Evolutionary conservation across 2,329 filamentous ascomycete genomes (phyloP).

Genomic region (Fusarium subglutinans): DNA sequence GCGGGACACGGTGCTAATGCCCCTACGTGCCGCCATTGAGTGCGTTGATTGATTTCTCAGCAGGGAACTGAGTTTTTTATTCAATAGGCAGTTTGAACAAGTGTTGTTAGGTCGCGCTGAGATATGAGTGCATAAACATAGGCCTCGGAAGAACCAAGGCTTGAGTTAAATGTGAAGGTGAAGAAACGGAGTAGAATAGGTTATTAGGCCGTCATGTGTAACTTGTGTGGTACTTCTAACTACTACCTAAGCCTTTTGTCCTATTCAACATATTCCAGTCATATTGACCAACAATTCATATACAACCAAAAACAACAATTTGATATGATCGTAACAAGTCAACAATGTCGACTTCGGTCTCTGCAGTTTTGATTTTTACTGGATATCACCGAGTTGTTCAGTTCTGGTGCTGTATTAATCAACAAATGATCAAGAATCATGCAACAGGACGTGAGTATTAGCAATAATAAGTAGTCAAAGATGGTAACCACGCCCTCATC

Average conservation of each 20-base stretch:
- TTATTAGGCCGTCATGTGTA: neutral
- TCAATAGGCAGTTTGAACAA: neutral
- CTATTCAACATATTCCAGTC: neutral
- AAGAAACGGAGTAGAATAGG: neutral
- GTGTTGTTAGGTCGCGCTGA: neutral
- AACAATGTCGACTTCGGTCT: neutral
- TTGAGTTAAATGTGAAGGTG: neutral
- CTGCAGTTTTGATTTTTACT: too few species aligned
- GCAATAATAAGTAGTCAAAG: slow-evolving; percentile 11
- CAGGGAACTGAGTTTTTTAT: slow-evolving; percentile 1
- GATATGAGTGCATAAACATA: neutral
- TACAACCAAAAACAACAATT: neutral
- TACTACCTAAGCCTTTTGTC: neutral
- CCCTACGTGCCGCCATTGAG: slow-evolving; percentile 3
- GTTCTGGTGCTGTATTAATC: neutral
- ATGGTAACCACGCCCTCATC: slow-evolving; percentile 38
- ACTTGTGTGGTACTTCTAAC: neutral
- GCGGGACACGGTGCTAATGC: slow-evolving; percentile 40
- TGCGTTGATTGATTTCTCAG: neutral
- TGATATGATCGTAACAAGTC: neutral
- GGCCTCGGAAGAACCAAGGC: neutral
- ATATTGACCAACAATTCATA: neutral
- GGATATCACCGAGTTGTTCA: neutral
- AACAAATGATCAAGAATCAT: neutral
- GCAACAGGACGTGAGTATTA: neutral